Percentiles rank a stretch among this genome's conserved stretches.
phyloP scores from a whole-genome alignment of 306 rosid species.

The Trichosanthes cucumerina region DNA sequence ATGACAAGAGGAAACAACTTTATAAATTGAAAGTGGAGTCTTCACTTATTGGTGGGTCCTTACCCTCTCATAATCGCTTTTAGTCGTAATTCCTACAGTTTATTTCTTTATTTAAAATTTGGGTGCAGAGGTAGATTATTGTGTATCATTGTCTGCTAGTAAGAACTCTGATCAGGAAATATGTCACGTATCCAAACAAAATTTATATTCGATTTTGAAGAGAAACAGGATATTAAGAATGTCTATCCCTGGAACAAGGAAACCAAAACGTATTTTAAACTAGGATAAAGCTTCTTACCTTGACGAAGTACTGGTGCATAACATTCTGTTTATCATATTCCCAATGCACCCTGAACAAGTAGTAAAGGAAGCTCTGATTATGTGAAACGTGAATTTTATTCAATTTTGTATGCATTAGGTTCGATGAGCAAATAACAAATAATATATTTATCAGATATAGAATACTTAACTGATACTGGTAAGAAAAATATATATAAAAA shows the following conservation, averaged over 20 bases:
- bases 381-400: not conserved
- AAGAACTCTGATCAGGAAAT: not conserved
- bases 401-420: not conserved
- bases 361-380: not conserved
- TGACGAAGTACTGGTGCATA: conserved; percentile 73
- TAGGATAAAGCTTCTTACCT: conserved; percentile 41
- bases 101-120: not conserved
- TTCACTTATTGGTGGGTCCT: not conserved
- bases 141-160: not conserved
- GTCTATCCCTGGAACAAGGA: conserved; percentile 1
- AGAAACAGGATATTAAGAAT: not conserved
- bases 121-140: not conserved
- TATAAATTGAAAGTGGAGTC: not conserved
- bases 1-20: not conserved
- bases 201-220: not conserved
- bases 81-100: not conserved
- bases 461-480: not conserved
- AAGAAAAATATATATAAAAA: not conserved
- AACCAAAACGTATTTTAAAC: not conserved
- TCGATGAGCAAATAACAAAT: not conserved
- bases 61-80: not conserved
- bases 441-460: not conserved
- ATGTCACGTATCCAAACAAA: not conserved
- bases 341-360: conserved; percentile 64
- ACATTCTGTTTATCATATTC: conserved; percentile 48